Evolutionary conservation across 768 basidiomycete genomes (phyloP).

Genomic region (Naganishia onofrii): DNA sequence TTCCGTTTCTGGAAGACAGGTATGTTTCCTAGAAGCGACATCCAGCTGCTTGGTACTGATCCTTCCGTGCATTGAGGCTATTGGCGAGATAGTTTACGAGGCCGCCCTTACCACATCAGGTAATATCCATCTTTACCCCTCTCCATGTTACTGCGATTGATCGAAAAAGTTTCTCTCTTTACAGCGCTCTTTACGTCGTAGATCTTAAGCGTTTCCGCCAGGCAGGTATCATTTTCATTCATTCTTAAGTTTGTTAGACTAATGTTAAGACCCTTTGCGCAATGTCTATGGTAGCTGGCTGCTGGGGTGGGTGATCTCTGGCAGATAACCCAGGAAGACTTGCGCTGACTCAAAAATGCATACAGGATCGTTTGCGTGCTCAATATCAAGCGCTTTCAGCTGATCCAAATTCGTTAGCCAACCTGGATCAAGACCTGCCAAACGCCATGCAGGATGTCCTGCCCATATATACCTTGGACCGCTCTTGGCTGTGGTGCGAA

Average conservation of each 20-base stretch:
- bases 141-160: not conserved
- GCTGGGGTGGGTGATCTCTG: slow-evolving; percentile 58
- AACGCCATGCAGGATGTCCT: slow-evolving; percentile 90
- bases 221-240: slow-evolving; percentile 56
- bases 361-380: slow-evolving; percentile 55
- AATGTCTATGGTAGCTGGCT: slow-evolving; percentile 55
- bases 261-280: not conserved
- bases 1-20: slow-evolving; percentile 99
- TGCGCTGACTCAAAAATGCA: not conserved
- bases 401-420: slow-evolving; percentile 89
- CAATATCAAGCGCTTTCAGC: slow-evolving; percentile 91
- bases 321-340: slow-evolving; percentile 46
- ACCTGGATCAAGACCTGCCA: slow-evolving; percentile 95
- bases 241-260: slow-evolving; percentile 52
- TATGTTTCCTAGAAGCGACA: slow-evolving; percentile 23
- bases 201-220: slow-evolving; percentile 93
- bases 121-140: slow-evolving; percentile 48
- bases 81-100: slow-evolving; percentile 79
- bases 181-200: slow-evolving; percentile 88
- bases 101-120: slow-evolving; percentile 92
- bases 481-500: slow-evolving; percentile 99
- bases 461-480: slow-evolving; percentile 83
- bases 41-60: not conserved
- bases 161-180: not conserved
- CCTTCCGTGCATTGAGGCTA: slow-evolving; percentile 35